Conservation (phyloP, 1,284 basidiomycete genomes). For the Quambalaria eucalypti region DNA sequence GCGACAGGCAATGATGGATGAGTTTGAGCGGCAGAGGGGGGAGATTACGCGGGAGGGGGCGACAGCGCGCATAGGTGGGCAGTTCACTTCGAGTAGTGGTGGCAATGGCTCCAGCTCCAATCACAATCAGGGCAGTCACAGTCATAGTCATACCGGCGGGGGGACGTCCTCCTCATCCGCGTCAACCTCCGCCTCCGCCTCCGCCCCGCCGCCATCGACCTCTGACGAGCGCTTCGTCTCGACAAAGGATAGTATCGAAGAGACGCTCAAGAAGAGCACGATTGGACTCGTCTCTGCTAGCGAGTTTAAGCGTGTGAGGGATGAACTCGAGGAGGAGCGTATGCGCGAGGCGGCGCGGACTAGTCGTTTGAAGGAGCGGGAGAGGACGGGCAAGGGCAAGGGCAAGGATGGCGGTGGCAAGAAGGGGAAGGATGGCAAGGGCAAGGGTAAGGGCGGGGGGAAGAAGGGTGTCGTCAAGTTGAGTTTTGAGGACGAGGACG, state of each 20-base stretch:
- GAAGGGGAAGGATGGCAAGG: slow-evolving; percentile 14
- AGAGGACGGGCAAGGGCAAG: neutral
- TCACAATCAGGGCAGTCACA: neutral
- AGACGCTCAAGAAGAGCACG: slow-evolving; percentile 81
- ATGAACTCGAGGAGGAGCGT: slow-evolving; percentile 84
- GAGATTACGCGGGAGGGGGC: slow-evolving; percentile 56
- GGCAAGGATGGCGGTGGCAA: neutral
- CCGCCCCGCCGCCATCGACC: too few species aligned
- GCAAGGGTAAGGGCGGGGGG: slow-evolving; percentile 8
- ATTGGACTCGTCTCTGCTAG: slow-evolving; percentile 85
- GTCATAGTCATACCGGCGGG: neutral
- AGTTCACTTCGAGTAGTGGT: too few species aligned
- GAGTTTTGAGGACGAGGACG: slow-evolving; percentile 20
- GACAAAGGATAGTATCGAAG: slow-evolving; percentile 89
- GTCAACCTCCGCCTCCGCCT: too few species aligned
- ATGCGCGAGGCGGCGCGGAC: slow-evolving; percentile 69
- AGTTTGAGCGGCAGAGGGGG: slow-evolving; percentile 79
- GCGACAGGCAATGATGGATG: slow-evolving; percentile 53
- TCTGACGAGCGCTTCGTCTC: slow-evolving; percentile 81
- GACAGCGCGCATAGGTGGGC: slow-evolving; percentile 36
- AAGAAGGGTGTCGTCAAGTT: neutral
- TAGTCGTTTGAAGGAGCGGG: slow-evolving; percentile 18
- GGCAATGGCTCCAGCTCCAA: too few species aligned
- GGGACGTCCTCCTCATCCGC: neutral
- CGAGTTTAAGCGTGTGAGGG: slow-evolving; percentile 68